Evolutionary conservation across 2,329 filamentous ascomycete genomes (phyloP).

Genomic region (Penicillium sp.): DNA sequence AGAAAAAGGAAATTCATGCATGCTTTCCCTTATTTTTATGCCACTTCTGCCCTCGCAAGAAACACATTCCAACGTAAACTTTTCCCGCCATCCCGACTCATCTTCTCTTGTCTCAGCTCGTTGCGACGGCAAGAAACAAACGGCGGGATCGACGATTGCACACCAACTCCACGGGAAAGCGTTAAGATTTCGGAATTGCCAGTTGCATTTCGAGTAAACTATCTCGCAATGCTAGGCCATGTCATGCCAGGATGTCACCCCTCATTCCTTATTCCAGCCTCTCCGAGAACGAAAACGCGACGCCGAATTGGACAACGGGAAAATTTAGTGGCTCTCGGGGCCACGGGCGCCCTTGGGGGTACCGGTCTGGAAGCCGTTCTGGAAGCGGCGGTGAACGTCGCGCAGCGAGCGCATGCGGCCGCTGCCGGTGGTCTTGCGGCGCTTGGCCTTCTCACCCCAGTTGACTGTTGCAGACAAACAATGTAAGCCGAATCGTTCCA

Average conservation of each 20-base stretch:
- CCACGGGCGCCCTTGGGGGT: slow-evolving; percentile 79
- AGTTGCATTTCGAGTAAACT: slow-evolving; percentile 35
- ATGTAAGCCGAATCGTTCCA: slow-evolving; percentile 28
- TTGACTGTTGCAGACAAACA: slow-evolving; percentile 65
- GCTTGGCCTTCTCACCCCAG: slow-evolving; percentile 99
- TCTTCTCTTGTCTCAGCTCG: slow-evolving; percentile 18
- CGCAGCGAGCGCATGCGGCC: slow-evolving; percentile 96
- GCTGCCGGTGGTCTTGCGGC: slow-evolving; percentile 98
- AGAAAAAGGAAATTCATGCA: slow-evolving; percentile 41
- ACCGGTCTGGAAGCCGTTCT: slow-evolving; percentile 95
- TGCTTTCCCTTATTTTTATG: slow-evolving; percentile 35
- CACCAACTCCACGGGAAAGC: slow-evolving; percentile 39
- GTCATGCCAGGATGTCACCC: slow-evolving; percentile 38
- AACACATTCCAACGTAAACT: slow-evolving; percentile 29
- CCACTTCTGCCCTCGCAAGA: slow-evolving; percentile 20
- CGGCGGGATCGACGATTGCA: slow-evolving; percentile 31
- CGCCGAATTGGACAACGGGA: slow-evolving; percentile 31
- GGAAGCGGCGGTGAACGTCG: slow-evolving; percentile 86
- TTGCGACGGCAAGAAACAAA: slow-evolving; percentile 28
- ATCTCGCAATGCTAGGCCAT: slow-evolving; percentile 38
- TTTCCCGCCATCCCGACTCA: slow-evolving; percentile 26
- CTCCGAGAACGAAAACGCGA: slow-evolving; percentile 40
- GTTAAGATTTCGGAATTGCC: slow-evolving; percentile 33
- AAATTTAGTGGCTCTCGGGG: slow-evolving; percentile 49
- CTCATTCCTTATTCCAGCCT: slow-evolving; percentile 34